Base-by-base conservation (phyloP, 129 eudicot species). In the Solidago caesia region DNA sequence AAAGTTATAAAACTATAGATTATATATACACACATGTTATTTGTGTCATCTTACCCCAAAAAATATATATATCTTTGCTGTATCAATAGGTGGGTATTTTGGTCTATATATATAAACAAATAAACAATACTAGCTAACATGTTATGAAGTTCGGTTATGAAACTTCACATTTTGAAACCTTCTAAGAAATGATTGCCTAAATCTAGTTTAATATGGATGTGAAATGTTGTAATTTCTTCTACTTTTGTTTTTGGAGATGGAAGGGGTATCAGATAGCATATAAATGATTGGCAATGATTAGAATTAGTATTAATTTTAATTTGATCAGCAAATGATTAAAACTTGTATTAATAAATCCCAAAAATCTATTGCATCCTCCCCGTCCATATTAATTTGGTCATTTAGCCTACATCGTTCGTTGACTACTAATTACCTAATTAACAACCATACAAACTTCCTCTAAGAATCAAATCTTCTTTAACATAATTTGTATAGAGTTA, bases 221-320 rank as follows among this genome's bases (percentile, higher is more conserved):
- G 41, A 68, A 68, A n/a, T 26, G 11, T 6, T 47, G 39, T 43
- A 2, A 16, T 42, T 47, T 63, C 53, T 49, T 45, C 6, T 8
- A 9, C 46, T 29, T 49, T 15, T 46, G 15, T 39, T 55, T 9
- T 58, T 14, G 12, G 10, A 42, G 44, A 44, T 44, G 65, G 57
- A 53, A 76, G 56, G 44, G 26, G 73, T 65, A 66, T 75, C 51
- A 56, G 67, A 57, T 68, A 62, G 55, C 66, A 71, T 47, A 72
- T 57, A 12, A 64, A 79, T 79, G 61, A 79, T 79, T 79, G 82
- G 44, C 78, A 79, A 79, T 79, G 14, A 79, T 79, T 64, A 72
- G 68, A 78, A 78, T 21, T 66, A 43, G 46, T 26, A 63, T 33
- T 51, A 27, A 71, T 26, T 21, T 21, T 21, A 21, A 21, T 12